Conservation (phyloP, 495 filamentous ascomycete species). For the Sporormia fimetaria region DNA sequence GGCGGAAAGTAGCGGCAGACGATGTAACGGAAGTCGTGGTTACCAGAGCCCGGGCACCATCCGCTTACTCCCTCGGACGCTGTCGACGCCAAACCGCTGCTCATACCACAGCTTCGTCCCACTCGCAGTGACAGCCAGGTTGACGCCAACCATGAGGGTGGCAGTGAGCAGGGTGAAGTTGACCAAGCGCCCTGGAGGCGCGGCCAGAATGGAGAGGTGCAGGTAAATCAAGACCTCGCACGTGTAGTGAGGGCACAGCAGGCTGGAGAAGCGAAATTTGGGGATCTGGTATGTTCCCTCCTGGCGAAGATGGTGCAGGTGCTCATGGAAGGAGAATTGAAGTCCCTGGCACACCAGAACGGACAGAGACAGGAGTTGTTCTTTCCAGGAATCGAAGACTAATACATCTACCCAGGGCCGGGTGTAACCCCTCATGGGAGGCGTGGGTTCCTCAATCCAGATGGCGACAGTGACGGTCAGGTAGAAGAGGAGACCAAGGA, state of each 20-base stretch:
- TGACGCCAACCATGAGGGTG: slow-evolving; percentile 60
- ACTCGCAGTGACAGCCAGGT: slow-evolving; percentile 71
- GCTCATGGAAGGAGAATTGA: slow-evolving; percentile 70
- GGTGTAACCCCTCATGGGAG: slow-evolving; percentile 4
- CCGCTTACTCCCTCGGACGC: slow-evolving; percentile 56
- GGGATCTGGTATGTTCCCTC: slow-evolving; percentile 67
- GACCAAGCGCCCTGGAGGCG: slow-evolving; percentile 47
- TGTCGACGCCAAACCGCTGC: slow-evolving; percentile 60
- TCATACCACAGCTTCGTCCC: slow-evolving; percentile 72
- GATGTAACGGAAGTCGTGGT: too few relatives aligned
- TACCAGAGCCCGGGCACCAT: slow-evolving; percentile 69
- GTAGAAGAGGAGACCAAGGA: slow-evolving; percentile 72
- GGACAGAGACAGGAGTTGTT: slow-evolving; percentile 49
- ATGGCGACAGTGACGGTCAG: slow-evolving; percentile 55
- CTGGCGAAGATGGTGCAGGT: slow-evolving; percentile 60
- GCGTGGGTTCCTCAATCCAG: slow-evolving; percentile 72
- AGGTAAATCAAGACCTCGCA: slow-evolving; percentile 78
- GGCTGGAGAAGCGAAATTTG: slow-evolving; percentile 51
- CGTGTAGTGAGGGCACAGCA: slow-evolving; percentile 86
- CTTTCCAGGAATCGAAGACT: slow-evolving; percentile 45
- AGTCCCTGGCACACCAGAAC: slow-evolving; percentile 65
- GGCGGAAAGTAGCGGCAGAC: background rate
- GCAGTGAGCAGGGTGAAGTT: slow-evolving; percentile 67
- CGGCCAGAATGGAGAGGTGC: slow-evolving; percentile 60
- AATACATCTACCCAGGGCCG: slow-evolving; percentile 17